Evolutionary conservation across 441 rosid genomes (phyloP), one percentile per base, ranked within the genome.

Genomic region (Adansonia madagascariensis): DNA sequence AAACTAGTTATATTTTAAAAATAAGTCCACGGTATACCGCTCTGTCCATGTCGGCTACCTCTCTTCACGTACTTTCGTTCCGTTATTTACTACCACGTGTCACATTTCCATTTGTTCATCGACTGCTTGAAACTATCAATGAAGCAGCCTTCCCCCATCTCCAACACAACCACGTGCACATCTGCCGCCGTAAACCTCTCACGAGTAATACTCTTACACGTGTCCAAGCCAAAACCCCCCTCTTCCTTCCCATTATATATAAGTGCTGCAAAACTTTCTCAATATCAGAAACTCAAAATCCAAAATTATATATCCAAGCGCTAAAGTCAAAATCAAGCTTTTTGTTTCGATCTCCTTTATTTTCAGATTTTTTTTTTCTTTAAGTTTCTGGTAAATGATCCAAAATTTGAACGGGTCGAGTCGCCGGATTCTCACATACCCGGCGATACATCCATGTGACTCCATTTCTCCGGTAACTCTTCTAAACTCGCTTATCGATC

Each of bases 391-490:
- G 49, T 77, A 77, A 44, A 92, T 94, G 97, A 80, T 81, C 77
- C 81, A 53, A 50, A 78, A 47, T 3, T 12, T 68, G 20, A 82
- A 71, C 74, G 80, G 81, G n/a, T 79, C 86, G 14, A 47, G 6
- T 76, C 98, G 93, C 74, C 95, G 92, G 92, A 77, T 90, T 49
- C 86, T 93, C 0, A 75, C 89, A 0, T 90, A 70, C 76, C 97
- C 93, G 89, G 92, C 89, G 56, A 91, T 91, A 6, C 82, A 79
- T 78, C 93, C 95, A 6, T 85, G 89, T 71, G 86, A 88, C 2
- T 78, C 83, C 0, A 77, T 87, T 35, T 69, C 92, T 3, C 84
- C 84, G 43, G 17, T 80, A n/a, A 86, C 91, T 10, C 89, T 92
- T n/a, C 75, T 91, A 50, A 39, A 85, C 71, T 94, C 97, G 1